Evolutionary conservation across 495 filamentous ascomycete species (phyloP).

Genomic region (Xylaria castorea): DNA sequence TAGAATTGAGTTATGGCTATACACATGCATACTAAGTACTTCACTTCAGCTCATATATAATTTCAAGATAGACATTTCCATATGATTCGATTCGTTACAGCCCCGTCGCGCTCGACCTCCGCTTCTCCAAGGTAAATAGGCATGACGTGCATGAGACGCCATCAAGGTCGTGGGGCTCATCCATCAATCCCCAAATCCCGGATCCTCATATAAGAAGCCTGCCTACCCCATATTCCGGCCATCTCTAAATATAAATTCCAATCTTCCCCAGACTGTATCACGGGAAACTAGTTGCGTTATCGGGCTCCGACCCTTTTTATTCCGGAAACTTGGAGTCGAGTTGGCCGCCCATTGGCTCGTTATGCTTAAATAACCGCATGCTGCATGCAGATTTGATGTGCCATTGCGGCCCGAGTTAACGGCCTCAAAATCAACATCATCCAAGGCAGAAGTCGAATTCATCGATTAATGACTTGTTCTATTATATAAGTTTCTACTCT

Average conservation of each 20-base stretch:
- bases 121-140: neutral
- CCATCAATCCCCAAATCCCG: slow-evolving; percentile 34
- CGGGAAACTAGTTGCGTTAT: neutral
- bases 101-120: neutral
- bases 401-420: neutral
- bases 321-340: neutral
- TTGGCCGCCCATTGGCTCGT: neutral
- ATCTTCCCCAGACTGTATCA: no score
- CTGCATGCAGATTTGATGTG: slow-evolving; percentile 8
- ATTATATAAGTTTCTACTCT: neutral
- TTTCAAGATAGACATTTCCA: neutral
- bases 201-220: slow-evolving; percentile 29
- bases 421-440: slow-evolving; percentile 5
- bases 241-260: neutral
- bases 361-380: neutral
- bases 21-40: neutral
- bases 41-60: neutral
- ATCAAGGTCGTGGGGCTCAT: slow-evolving; percentile 42
- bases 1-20: neutral
- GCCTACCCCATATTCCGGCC: slow-evolving; percentile 5
- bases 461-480: neutral
- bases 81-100: neutral
- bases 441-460: neutral
- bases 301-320: neutral
- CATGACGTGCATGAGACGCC: slow-evolving; percentile 28